Percentiles rank a stretch among this genome's conserved stretches.
These are phyloP conservation scores for Helicostylum pulchrum DNA, from an alignment of 192 early-diverging fungal species.

Conservation along the genomic window DNA sequence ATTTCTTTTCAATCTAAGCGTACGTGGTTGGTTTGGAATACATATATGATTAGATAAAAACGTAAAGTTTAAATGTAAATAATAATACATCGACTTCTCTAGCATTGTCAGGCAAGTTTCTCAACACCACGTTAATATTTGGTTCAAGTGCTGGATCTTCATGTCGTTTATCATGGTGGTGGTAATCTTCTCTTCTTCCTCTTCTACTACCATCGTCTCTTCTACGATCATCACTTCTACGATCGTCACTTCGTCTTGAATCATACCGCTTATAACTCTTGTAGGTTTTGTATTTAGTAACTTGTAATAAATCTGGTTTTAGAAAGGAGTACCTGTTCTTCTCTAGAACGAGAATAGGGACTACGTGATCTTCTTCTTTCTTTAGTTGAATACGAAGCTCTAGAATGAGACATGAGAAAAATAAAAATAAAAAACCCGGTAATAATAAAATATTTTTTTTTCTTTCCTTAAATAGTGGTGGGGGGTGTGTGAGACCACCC, in stretches of 20 bases:
- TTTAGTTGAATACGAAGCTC: slow-evolving; percentile 1
- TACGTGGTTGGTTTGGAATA: slow-evolving; percentile 2
- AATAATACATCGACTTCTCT: slow-evolving; percentile 33
- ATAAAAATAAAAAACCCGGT: not conserved
- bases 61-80: slow-evolving; percentile 1
- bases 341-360: not conserved
- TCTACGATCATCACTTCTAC: not conserved
- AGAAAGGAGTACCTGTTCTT: not conserved
- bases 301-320: not conserved
- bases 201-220: slow-evolving; percentile 3
- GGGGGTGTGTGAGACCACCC: not conserved
- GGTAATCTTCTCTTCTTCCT: not conserved
- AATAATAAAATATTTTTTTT: not conserved
- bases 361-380: slow-evolving; percentile 13
- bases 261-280: not conserved
- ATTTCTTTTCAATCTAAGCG: slow-evolving; percentile 36
- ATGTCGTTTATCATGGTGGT: not conserved
- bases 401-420: slow-evolving; percentile 2
- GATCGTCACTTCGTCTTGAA: not conserved
- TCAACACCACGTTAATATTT: slow-evolving; percentile 39
- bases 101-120: slow-evolving; percentile 29
- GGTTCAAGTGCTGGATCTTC: slow-evolving; percentile 27
- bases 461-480: not conserved
- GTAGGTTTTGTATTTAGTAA: not conserved
- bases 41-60: not conserved